Base-by-base conservation (phyloP, 2,329 filamentous ascomycete genomes). In the Purpureocillium lavendulum region DNA sequence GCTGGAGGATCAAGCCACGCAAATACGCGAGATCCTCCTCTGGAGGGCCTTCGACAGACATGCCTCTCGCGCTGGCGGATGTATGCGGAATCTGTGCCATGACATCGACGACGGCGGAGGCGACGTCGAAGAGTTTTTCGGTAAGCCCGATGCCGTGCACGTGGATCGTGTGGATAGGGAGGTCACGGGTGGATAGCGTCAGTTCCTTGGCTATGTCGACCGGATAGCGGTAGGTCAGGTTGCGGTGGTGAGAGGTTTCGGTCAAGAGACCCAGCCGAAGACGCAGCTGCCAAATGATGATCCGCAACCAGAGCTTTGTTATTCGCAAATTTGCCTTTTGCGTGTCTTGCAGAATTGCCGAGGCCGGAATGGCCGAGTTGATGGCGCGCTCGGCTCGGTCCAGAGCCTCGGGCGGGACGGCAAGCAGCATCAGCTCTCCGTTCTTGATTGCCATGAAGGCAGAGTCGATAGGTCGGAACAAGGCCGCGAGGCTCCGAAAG, bases 91-190 rank as follows among this genome's bases (percentile, higher is more conserved):
- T 58, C 1, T 64, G 56, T 0, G 66, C 65, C 1, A 69, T 47
- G 2, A 70, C 66, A 35, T 70, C 66, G 2, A 67, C 59, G 2
- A 67, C 61, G 0, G 65, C 60, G 1, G 62, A 68, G 0, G 65
- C 64, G 18, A 70, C 57, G 29, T 69, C 66, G 31, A 66, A 69
- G 0, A 70, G 45, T 43, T 70, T 70, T 40, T 70, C 66, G 0
- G 66, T 69, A n/a, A 70, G 45, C 0, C 66, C 66, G 9, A 65
- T 63, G 1, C 66, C 66, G 10, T 70, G 66, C 0, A 70, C 58
- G 15, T 53, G 57, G 39, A 70, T 60, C 33, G 60, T 62, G 13
- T 57, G 54, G 2, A 66, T 45, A 1, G 61, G 53, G 0, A 69
- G 49, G 18, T 64, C 59, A 2, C 59, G 47, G 0, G 61, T 67